Base-by-base conservation (phyloP, 352 stramenopile genomes). In the Bremia lactucae region DNA sequence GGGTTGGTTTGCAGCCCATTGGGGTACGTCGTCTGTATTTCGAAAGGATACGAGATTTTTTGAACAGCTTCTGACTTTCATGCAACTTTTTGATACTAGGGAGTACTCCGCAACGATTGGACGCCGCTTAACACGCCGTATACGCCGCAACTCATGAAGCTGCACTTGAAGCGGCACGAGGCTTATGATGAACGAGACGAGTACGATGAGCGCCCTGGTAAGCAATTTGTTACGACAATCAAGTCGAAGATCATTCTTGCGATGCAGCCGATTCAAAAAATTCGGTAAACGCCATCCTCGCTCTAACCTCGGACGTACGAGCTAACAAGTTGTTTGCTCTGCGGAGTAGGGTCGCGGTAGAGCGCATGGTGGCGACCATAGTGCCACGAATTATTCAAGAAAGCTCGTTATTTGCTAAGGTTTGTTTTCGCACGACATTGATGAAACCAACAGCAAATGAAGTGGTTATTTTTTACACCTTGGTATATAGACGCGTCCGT, bases 111-210 rank as follows among this genome's bases (percentile, higher is more conserved):
- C 7, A 87, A 84, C 22, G 72, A 87, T 49, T 59, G 72, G 15
- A 89, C 77, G 53, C 77, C 77, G 36, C 55, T 89, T 5, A 89
- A 89, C 45, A 89, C 77, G 36, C 77, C 77, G 39, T 89, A 83
- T 49, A 89, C 77, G n/a, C 77, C 77, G 24, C 72, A 86, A 33
- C 65, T 89, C n/a, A 76, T 87, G 52, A 87, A 87, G 54, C 49
- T 89, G 31, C 77, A 89, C 22, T 45, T 89, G 31, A 67, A 65
- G 35, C 59, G 59, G 13, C 73, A 87, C 35, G 72, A 81, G 29
- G 72, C 78, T 34, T 68, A 78, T 42, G 52, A 71, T 8, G 45
- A 73, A 41, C 43, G 52, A 3, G 52, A 59, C 21, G 57, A 67
- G 25, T 59, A 55, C 35, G 43, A 34, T 3, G 61, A 61, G 18